Evolutionary conservation across 805 yeast genomes (phyloP), one percentile per base, ranked within the genome.

Genomic region (Henningerozyma blattae): DNA sequence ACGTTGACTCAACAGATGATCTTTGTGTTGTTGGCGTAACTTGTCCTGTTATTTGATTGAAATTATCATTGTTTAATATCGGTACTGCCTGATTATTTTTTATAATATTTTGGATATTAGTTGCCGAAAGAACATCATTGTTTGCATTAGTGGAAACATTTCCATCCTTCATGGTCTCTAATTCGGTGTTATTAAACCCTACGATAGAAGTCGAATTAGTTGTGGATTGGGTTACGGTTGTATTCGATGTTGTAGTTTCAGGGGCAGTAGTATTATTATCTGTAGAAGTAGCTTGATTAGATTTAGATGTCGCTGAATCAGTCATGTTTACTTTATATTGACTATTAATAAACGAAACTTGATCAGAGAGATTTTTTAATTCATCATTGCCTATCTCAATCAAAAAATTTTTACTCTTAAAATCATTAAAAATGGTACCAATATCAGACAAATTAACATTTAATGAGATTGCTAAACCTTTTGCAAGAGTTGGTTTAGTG

Each of bases 401-500:
- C n/a, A 52, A 15, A 28, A 37, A 40, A 31, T 49, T 52, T 27
- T 38, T 41, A 16, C 25, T 31, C 22, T 45, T 44, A 22, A 53
- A 26, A 18, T 44, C 45, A 22, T 41, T 37, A 10, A 52, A 29
- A 5, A 49, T 25, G 12, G 34, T 39, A 18, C 42, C 39, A 18
- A 43, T 38, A 13, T 44, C 39, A 22, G 43, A 44, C 7, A 51
- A 34, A 32, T 53, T 46, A 15, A 52, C 36, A 28, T 53, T 47
- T 16, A 51, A 33, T 3, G 50, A 45, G 44, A 47, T 44, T 32
- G 47, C 42, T 18, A 54, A 30, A 3, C 45, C 44, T 31, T 48
- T 44, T 5, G 46, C 41, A 14, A 51, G 40, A 27, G 42, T 39
- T 8, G 46, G 38, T 33, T 52, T 45, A 22, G 47, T 28, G 15